phyloP scores from a whole-genome alignment of 352 stramenopile genomes.

The Phytophthora crassamura region DNA sequence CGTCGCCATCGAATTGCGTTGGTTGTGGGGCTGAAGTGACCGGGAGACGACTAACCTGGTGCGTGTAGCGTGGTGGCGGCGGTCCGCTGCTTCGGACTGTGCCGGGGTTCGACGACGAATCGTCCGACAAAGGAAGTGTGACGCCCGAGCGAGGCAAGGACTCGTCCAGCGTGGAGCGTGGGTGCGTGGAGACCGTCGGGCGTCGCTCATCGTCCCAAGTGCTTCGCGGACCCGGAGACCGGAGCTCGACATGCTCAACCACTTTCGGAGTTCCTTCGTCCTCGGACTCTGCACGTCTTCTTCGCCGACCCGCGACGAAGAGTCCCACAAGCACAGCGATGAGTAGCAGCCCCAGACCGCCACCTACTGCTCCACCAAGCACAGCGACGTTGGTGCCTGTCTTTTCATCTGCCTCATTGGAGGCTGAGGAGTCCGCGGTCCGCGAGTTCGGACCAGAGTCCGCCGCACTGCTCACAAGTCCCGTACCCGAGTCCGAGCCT shows the following conservation, averaged over 20 bases:
- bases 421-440: neutral
- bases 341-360: constrained; percentile 22
- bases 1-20: neutral
- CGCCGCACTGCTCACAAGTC: neutral
- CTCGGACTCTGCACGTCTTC: constrained; percentile 12
- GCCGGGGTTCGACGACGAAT: constrained; percentile 16
- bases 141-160: constrained; percentile 15
- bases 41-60: neutral
- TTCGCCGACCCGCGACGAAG: constrained; percentile 13
- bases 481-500: constrained; percentile 1
- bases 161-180: constrained; percentile 19
- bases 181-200: constrained; percentile 20
- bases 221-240: constrained; percentile 8
- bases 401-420: neutral
- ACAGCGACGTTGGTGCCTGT: constrained; percentile 15
- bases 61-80: neutral
- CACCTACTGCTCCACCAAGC: constrained; percentile 23
- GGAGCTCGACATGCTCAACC: constrained; percentile 16
- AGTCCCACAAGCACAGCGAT: constrained; percentile 19
- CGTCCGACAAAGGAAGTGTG: constrained; percentile 7
- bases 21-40: neutral
- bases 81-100: neutral
- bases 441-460: neutral
- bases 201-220: constrained; percentile 3
- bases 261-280: constrained; percentile 11